These are phyloP conservation scores for Hansfordia pulvinata DNA, from an alignment of 2,329 filamentous ascomycete species.

Conservation along the genomic window DNA sequence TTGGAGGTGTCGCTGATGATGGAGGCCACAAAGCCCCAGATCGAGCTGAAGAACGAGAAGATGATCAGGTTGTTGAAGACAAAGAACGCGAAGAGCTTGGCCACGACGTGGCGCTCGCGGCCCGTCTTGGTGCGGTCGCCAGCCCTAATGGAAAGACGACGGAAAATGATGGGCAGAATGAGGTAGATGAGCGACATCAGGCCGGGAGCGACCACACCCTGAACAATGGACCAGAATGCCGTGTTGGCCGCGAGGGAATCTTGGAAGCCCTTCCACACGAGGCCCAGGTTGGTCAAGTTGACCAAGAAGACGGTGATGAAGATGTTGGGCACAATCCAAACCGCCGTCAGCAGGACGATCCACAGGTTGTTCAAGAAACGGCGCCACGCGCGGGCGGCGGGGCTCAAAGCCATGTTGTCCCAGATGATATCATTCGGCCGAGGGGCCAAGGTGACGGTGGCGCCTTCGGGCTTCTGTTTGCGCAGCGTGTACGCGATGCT, in stretches of 20 bases:
- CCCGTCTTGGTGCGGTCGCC: constrained; percentile 89
- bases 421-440: constrained; percentile 88
- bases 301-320: constrained; percentile 89
- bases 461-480: constrained; percentile 67
- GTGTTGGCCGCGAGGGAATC: constrained; percentile 46
- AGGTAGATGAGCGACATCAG: constrained; percentile 81
- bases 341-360: constrained; percentile 64
- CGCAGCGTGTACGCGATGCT: constrained; percentile 70
- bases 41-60: constrained; percentile 79
- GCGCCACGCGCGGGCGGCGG: constrained; percentile 55
- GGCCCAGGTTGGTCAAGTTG: constrained; percentile 67
- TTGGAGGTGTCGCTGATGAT: constrained; percentile 46
- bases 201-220: constrained; percentile 83
- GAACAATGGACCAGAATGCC: constrained; percentile 69
- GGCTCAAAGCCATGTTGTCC: constrained; percentile 73
- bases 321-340: constrained; percentile 88
- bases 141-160: constrained; percentile 66
- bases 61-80: constrained; percentile 93
- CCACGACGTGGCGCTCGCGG: constrained; percentile 79
- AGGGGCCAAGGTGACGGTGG: constrained; percentile 67
- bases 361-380: constrained; percentile 72
- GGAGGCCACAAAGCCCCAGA: constrained; percentile 59
- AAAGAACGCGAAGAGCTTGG: constrained; percentile 89
- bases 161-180: constrained; percentile 80
- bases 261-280: constrained; percentile 67